Conservation (phyloP, 1,284 basidiomycete genomes). For the Ceratobasidium papillatum region DNA sequence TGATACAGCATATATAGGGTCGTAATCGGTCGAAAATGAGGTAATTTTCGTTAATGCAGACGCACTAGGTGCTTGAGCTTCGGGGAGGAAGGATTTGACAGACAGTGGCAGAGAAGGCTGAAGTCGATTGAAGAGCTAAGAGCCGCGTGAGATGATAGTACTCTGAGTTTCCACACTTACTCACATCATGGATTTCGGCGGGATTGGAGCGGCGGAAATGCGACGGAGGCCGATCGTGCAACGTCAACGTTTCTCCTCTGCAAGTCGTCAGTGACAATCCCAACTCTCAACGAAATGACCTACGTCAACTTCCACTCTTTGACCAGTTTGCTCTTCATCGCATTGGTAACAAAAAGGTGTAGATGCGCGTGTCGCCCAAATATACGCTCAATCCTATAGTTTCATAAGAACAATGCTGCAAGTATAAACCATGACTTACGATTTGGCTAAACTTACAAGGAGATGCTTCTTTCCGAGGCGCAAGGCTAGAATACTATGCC, state of each 20-base stretch:
- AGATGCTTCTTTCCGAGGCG: constrained; percentile 73
- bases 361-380: constrained; percentile 86
- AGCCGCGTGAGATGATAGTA: not conserved
- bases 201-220: constrained; percentile 77
- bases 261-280: not conserved
- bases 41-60: constrained; percentile 66
- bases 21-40: constrained; percentile 43
- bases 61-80: constrained; percentile 61
- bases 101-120: constrained; percentile 51
- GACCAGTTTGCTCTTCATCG: constrained; percentile 79
- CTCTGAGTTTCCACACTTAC: constrained; percentile 41
- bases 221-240: constrained; percentile 88
- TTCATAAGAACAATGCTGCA: not conserved
- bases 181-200: constrained; percentile 77
- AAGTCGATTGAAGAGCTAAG: constrained; percentile 67
- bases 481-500: constrained; percentile 91
- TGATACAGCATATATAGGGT: constrained; percentile 44
- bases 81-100: constrained; percentile 57
- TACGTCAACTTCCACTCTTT: constrained; percentile 81
- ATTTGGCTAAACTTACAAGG: constrained; percentile 78
- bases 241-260: constrained; percentile 79
- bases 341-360: constrained; percentile 93
- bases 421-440: constrained; percentile 56
- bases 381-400: constrained; percentile 75
- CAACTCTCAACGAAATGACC: constrained; percentile 51